Evolutionary conservation across 2,329 filamentous ascomycete species (phyloP).

Genomic region (Ceratocystis harringtonii): DNA sequence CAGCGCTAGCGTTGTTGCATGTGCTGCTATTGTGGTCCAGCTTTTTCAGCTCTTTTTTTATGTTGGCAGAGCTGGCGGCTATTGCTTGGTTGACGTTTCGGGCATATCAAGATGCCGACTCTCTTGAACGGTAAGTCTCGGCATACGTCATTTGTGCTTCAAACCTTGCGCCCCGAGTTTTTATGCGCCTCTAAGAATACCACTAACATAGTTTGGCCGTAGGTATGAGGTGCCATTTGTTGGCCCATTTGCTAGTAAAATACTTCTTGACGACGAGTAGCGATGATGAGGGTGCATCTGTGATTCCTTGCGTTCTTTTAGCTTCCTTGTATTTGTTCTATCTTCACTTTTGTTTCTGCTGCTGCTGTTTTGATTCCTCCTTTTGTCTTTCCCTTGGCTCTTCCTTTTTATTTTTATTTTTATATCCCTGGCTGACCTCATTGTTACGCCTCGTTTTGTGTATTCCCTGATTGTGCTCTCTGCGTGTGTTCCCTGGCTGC

Average conservation of each 20-base stretch:
- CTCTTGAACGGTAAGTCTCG: constrained; percentile 38
- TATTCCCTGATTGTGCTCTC: neutral
- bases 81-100: constrained; percentile 63
- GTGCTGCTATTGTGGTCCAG: constrained; percentile 74
- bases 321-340: neutral
- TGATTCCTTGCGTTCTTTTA: neutral
- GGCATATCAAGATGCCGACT: constrained; percentile 71
- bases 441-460: neutral
- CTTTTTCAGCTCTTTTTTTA: constrained; percentile 70
- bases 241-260: constrained; percentile 69
- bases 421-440: neutral
- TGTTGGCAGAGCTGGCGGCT: constrained; percentile 57
- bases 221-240: constrained; percentile 81
- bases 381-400: neutral
- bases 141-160: constrained; percentile 28
- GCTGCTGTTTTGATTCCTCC: neutral
- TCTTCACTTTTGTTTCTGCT: neutral
- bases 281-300: neutral
- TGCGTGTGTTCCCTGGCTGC: neutral
- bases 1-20: constrained; percentile 59
- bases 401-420: neutral
- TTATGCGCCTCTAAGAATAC: constrained; percentile 14
- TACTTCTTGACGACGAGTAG: constrained; percentile 74
- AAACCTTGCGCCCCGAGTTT: constrained; percentile 21
- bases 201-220: constrained; percentile 18